Conservation (phyloP, 108 stramenopile genomes). For the Cyclotella cryptica region DNA sequence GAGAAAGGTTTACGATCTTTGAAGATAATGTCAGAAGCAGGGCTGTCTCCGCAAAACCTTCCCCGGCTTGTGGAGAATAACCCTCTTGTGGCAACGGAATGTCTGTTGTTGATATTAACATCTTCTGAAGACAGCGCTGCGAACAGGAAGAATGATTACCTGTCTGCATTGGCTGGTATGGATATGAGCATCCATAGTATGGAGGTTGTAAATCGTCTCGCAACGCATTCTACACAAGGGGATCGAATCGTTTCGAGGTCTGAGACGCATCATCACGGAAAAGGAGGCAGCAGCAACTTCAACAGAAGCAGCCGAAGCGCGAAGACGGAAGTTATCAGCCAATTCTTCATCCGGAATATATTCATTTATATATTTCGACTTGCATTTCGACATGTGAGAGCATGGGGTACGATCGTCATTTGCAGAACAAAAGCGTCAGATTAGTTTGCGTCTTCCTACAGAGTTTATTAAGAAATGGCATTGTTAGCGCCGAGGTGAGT, state of each 20-base stretch:
- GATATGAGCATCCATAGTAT: slow-evolving; percentile 97
- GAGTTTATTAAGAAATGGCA: slow-evolving; percentile 92
- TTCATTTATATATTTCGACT: slow-evolving; percentile 94
- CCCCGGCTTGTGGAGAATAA: slow-evolving; percentile 96
- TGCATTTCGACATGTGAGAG: slow-evolving; percentile 96
- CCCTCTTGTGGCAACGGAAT: slow-evolving; percentile 93
- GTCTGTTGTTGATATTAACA: slow-evolving; percentile 84
- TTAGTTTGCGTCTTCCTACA: slow-evolving; percentile 97
- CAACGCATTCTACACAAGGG: slow-evolving; percentile 54
- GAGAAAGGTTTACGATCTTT: slow-evolving; percentile 42
- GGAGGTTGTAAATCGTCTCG: slow-evolving; percentile 95
- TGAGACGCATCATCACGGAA: background rate
- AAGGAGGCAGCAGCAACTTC: slow-evolving; percentile 15
- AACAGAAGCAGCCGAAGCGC: background rate
- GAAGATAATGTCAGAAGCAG: slow-evolving; percentile 70
- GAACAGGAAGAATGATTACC: slow-evolving; percentile 70
- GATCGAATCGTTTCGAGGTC: background rate
- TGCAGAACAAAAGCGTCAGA: slow-evolving; percentile 95
- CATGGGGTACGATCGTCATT: slow-evolving; percentile 89
- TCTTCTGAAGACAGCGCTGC: slow-evolving; percentile 28
- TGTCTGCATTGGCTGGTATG: slow-evolving; percentile 95
- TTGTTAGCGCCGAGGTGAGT: slow-evolving; percentile 89
- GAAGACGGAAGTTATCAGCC: slow-evolving; percentile 48
- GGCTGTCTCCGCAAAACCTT: slow-evolving; percentile 91
- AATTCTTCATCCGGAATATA: slow-evolving; percentile 93